These are phyloP conservation scores for Ensete ventricosum DNA, from an alignment of 176 grass and related monocot genomes.

Conservation along the genomic window DNA sequence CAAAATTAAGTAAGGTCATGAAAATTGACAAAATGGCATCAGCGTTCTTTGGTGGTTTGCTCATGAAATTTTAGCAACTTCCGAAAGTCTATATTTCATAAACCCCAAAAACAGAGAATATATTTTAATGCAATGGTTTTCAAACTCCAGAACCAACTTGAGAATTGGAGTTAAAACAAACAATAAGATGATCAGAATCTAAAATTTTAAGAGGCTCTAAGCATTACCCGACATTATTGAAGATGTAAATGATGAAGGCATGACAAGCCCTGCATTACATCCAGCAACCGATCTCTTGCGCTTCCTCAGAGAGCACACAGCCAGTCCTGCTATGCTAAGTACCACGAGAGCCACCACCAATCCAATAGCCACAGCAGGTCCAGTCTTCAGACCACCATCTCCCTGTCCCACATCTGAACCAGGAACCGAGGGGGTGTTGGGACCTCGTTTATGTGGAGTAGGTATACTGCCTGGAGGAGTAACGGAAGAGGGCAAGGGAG, in stretches of 20 bases:
- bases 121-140: no score
- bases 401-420: neutral
- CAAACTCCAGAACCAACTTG: no score
- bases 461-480: constrained; percentile 6
- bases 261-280: constrained; percentile 49
- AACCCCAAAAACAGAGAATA: no score
- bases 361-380: constrained; percentile 26
- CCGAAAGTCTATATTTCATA: no score
- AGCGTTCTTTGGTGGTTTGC: no score
- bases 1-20: constrained; percentile 7
- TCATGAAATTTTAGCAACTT: no score
- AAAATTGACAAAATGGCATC: neutral
- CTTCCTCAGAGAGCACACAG: constrained; percentile 47
- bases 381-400: neutral
- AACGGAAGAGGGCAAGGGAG: neutral
- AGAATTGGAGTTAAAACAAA: neutral
- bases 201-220: neutral
- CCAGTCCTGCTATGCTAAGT: constrained; percentile 38
- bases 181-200: neutral
- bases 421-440: constrained; percentile 13
- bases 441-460: neutral
- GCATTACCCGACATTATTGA: constrained; percentile 40
- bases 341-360: constrained; percentile 29
- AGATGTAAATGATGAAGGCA: constrained; percentile 38
- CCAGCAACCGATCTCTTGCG: constrained; percentile 28